phyloP scores from a whole-genome alignment of 2,329 filamentous ascomycete species.

The Epichloe baconii region DNA sequence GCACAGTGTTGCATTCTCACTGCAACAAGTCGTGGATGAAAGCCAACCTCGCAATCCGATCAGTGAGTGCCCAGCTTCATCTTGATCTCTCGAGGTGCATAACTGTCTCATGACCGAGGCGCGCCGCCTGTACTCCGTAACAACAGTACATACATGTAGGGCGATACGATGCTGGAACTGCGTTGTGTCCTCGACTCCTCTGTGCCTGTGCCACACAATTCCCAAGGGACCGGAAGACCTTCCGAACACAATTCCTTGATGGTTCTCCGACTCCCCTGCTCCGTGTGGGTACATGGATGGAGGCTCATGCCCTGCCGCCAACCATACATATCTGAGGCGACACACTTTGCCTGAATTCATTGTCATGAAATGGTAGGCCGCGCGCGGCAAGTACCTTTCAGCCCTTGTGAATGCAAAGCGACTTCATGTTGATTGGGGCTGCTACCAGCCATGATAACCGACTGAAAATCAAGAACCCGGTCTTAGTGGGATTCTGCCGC shows the following conservation, averaged over 20 bases:
- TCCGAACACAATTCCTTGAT: constrained; percentile 7
- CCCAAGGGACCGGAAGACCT: constrained; percentile 10
- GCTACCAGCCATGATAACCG: neutral
- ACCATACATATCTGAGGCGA: neutral
- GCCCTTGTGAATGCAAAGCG: neutral
- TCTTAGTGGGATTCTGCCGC: neutral
- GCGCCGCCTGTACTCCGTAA: neutral
- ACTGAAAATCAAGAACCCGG: neutral
- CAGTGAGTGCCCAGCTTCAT: neutral
- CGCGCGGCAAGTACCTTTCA: constrained; percentile 5
- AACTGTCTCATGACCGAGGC: neutral
- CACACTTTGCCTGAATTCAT: neutral
- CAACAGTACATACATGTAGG: neutral
- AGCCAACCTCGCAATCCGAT: neutral
- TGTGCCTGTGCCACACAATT: neutral
- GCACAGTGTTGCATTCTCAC: neutral
- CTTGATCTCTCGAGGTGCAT: neutral
- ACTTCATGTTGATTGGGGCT: neutral
- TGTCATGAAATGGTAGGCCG: constrained; percentile 4
- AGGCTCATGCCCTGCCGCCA: constrained; percentile 5
- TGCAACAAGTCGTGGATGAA: too few relatives aligned
- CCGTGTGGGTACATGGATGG: constrained; percentile 1
- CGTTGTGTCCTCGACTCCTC: neutral
- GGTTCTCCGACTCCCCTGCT: constrained; percentile 9
- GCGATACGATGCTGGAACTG: neutral